A percentile compares a stretch with the other conserved stretches of the same genome.
These are phyloP conservation scores for Dryas octopetala DNA, from an alignment of 306 rosid species.

Conservation along the genomic window DNA sequence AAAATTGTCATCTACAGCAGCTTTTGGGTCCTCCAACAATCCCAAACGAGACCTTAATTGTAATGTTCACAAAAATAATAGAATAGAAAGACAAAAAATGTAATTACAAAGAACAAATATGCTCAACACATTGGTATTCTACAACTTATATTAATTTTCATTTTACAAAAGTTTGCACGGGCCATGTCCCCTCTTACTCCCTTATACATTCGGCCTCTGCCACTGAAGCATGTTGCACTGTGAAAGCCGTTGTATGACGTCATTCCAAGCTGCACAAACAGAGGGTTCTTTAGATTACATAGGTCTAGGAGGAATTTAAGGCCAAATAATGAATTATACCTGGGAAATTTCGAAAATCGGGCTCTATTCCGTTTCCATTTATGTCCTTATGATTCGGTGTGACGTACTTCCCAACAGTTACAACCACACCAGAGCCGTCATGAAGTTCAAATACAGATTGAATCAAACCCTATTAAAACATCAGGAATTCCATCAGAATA, in stretches of 20 bases:
- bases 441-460: conserved; percentile 94
- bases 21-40: too few species aligned
- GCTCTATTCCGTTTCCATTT: conserved; percentile 91
- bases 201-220: too few species aligned
- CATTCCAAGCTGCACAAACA: conserved; percentile 66
- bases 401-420: conserved; percentile 93
- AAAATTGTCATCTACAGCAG: too few species aligned
- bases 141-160: too few species aligned
- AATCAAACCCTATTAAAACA: conserved; percentile 68
- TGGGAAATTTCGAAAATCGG: conserved; percentile 80
- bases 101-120: too few species aligned
- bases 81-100: too few species aligned
- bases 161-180: too few species aligned
- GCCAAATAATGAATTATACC: conserved; percentile 41
- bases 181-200: too few species aligned
- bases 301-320: conserved; percentile 4
- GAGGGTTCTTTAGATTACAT: conserved; percentile 24
- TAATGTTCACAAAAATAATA: too few species aligned
- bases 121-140: too few species aligned
- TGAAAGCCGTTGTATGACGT: conserved; percentile 58
- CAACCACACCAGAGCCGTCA: conserved; percentile 93
- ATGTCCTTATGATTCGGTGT: conserved; percentile 87
- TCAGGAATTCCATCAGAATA: conserved; percentile 23
- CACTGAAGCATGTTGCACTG: conserved; percentile 50
- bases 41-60: too few species aligned